Base-by-base conservation (phyloP, 139 green algal genomes). In the Volvox africanus region DNA sequence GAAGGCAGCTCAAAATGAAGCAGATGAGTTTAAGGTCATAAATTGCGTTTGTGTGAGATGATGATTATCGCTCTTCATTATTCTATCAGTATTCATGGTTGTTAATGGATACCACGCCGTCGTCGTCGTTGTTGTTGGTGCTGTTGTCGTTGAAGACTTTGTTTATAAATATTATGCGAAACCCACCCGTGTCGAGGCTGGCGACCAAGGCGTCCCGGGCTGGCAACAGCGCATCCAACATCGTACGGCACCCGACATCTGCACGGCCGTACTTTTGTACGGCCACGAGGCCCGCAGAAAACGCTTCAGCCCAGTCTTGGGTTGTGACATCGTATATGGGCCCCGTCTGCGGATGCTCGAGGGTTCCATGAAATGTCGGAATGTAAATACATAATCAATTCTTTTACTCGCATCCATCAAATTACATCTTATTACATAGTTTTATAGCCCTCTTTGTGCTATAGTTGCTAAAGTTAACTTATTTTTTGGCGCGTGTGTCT, bases 221-320 rank as follows among this genome's bases (percentile, higher is more conserved):
- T 1, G 97, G 96, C 44, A 95, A 28, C 21, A 98, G 89, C 3
- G 97, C 96, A 82, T 98, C 96, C 61, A 99, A 87, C 96, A 99
- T 97, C 21, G 96, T 99, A 50, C 96, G 92, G 91, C 92, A 93
- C 11, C 97, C 97, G 1, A 36, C 50, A 9, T 79, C 62, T 0
- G 96, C 96, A 2, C 96, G 92, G 2, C 96, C 96, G 88, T 99
- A 98, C 83, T 95, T 94, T 88, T 93, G 82, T 0, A 97, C 89
- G 0, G 96, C 94, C 1, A 88, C 89, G n/a, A 95, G 85, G 0
- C 94, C 97, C 26, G 88, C 92, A n/a, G 83, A n/a, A 18, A 97
- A 71, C 32, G 95, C 96, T 0, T 71, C 77, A 0, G 86, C 91
- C 89, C 92, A 95, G 24, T 88, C 88, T 24, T 21, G 21, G 1